Conservation (phyloP, 768 basidiomycete species). For the Naganishia randhawae region DNA sequence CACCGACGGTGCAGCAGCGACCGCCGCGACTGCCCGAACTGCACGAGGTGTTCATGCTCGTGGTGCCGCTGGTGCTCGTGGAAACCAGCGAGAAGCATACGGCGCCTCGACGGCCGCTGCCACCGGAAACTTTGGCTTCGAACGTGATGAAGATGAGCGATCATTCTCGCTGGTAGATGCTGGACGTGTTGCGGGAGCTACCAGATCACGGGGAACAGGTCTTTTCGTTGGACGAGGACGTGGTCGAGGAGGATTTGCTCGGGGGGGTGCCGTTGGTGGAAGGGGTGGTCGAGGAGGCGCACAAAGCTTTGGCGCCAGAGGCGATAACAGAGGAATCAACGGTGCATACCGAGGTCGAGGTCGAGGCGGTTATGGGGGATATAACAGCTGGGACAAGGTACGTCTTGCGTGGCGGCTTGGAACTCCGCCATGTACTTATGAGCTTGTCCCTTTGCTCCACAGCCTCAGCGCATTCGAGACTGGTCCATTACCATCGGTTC, state of each 20-base stretch:
- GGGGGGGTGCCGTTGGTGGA: conserved; percentile 58
- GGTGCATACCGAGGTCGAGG: conserved; percentile 52
- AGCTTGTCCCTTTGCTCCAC: background rate
- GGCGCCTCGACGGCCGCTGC: conserved; percentile 66
- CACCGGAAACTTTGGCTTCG: conserved; percentile 89
- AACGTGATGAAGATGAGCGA: conserved; percentile 96
- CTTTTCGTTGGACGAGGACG: conserved; percentile 37
- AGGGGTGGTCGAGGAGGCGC: conserved; percentile 54
- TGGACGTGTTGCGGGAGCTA: conserved; percentile 48
- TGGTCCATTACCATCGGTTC: conserved; percentile 88
- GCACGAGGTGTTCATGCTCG: conserved; percentile 16
- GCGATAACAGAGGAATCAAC: conserved; percentile 52
- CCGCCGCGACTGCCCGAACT: conserved; percentile 34
- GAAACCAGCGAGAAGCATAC: conserved; percentile 66
- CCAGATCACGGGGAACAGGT: conserved; percentile 30
- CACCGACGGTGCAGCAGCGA: conserved; percentile 52
- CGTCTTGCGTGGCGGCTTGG: conserved; percentile 31
- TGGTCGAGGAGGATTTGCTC: conserved; percentile 27
- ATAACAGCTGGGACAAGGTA: conserved; percentile 95
- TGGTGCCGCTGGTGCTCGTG: conserved; percentile 54
- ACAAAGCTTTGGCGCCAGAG: conserved; percentile 32
- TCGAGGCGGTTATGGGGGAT: conserved; percentile 76
- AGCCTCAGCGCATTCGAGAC: conserved; percentile 76
- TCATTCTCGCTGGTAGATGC: conserved; percentile 94
- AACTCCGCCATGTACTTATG: background rate